These are phyloP conservation scores for Suillus paluster DNA, from an alignment of 768 basidiomycete genomes.

Conservation along the genomic window DNA sequence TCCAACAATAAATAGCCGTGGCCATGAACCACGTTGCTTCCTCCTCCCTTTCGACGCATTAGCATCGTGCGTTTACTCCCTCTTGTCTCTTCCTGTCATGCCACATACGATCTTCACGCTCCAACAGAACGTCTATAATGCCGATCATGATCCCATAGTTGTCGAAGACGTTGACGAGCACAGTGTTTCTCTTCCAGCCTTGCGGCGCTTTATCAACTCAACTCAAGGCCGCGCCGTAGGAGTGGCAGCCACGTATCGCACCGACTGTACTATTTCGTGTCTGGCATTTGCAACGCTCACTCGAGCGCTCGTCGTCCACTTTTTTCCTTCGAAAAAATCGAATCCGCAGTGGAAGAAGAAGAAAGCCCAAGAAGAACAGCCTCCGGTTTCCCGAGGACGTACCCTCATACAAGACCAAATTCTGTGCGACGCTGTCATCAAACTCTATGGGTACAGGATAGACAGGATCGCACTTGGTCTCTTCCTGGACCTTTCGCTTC, in stretches of 20 bases:
- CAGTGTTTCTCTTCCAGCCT: conserved; percentile 22
- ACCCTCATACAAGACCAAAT: conserved; percentile 36
- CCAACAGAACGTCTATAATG: conserved; percentile 40
- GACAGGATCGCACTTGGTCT: conserved; percentile 48
- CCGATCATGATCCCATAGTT: conserved; percentile 25
- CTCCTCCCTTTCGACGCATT: neutral
- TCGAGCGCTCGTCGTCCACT: conserved; percentile 39
- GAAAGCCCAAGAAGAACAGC: conserved; percentile 1
- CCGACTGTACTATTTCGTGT: conserved; percentile 36
- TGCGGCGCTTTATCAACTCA: conserved; percentile 36
- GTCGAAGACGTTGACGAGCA: conserved; percentile 33
- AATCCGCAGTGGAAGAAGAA: conserved; percentile 10
- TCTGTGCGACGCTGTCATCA: conserved; percentile 29
- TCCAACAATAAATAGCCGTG: conserved; percentile 10
- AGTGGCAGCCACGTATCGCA: conserved; percentile 46
- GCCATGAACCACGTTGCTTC: neutral
- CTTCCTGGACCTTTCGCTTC: conserved; percentile 41
- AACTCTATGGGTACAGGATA: conserved; percentile 50
- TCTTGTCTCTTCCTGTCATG: conserved; percentile 2
- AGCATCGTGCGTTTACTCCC: neutral
- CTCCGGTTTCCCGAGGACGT: conserved; percentile 13
- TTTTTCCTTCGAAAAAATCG: conserved; percentile 22
- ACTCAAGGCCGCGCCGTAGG: conserved; percentile 37
- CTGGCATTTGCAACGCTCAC: conserved; percentile 46
- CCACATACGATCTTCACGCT: conserved; percentile 26